Evolutionary conservation across 163 green algal genomes (phyloP).

Genomic region (Botryococcus braunii): DNA sequence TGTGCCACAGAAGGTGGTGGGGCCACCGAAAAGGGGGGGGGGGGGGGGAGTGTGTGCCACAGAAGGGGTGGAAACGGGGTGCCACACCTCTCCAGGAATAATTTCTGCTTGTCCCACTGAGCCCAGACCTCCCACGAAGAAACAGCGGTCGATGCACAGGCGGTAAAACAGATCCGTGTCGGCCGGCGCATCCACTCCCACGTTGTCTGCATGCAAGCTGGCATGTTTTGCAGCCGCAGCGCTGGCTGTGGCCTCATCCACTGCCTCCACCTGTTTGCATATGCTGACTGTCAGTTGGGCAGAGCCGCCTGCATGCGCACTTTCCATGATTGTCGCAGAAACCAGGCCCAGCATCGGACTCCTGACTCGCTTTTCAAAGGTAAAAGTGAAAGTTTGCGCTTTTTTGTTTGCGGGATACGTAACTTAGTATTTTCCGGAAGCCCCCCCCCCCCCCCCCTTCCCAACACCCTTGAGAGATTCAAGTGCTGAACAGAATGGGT

Average conservation of each 20-base stretch:
- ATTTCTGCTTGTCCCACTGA: conserved; percentile 17
- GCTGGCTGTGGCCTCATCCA: conserved; percentile 11
- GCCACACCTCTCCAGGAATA: conserved; percentile 18
- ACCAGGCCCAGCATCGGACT: no score
- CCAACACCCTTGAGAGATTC: no score
- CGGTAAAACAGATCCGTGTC: conserved; percentile 44
- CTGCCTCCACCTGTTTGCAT: conserved; percentile 1
- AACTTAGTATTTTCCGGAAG: no score
- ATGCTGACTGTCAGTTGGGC: no score
- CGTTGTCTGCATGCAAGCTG: conserved; percentile 25
- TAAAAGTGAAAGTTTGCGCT: no score
- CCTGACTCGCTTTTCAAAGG: no score
- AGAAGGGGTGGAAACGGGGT: no score
- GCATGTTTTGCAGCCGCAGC: conserved; percentile 24
- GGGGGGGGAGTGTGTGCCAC: no score
- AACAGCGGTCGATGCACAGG: conserved; percentile 49
- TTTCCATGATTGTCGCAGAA: neutral
- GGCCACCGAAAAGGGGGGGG: neutral
- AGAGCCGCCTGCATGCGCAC: neutral
- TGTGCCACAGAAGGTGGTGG: conserved; percentile 8
- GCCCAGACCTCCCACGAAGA: conserved; percentile 70
- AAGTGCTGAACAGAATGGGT: no score
- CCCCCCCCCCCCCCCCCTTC: neutral
- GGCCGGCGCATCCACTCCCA: conserved; percentile 46
- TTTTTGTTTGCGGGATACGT: no score